These are phyloP conservation scores for Coemansia sp. DNA, from an alignment of 192 early-diverging fungal species.

Conservation along the genomic window DNA sequence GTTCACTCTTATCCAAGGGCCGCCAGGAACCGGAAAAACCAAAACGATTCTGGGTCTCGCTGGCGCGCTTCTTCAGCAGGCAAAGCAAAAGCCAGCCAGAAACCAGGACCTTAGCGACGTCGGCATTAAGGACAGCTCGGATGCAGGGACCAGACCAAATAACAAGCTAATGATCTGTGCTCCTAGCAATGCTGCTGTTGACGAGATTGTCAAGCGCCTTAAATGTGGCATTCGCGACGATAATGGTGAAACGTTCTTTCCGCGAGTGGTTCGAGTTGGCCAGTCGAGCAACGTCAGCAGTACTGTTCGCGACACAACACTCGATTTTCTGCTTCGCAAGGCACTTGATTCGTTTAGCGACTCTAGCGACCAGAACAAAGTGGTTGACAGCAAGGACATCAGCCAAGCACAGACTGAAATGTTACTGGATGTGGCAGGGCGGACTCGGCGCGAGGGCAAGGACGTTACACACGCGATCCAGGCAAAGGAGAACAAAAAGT, in stretches of 20 bases:
- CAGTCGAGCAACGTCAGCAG: conserved; percentile 69
- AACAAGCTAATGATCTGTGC: conserved; percentile 84
- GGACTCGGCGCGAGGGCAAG: conserved; percentile 12
- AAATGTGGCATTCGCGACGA: conserved; percentile 67
- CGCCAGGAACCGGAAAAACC: conserved; percentile 76
- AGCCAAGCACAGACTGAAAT: conserved; percentile 25
- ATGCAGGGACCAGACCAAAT: neutral
- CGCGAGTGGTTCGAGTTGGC: conserved; percentile 84
- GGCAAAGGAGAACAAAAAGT: conserved; percentile 17
- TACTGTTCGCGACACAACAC: conserved; percentile 68
- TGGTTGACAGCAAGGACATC: conserved; percentile 3
- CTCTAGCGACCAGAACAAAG: neutral
- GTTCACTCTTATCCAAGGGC: conserved; percentile 88
- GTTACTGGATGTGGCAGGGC: conserved; percentile 29
- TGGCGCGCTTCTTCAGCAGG: conserved; percentile 58
- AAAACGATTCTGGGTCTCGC: conserved; percentile 87
- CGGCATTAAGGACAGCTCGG: neutral
- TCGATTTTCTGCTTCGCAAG: conserved; percentile 69
- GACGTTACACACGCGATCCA: conserved; percentile 5
- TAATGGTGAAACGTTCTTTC: conserved; percentile 58
- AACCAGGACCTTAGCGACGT: neutral
- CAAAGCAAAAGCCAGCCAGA: neutral
- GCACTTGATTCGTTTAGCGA: conserved; percentile 51
- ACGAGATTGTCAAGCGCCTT: conserved; percentile 90
- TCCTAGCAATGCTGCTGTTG: conserved; percentile 95